phyloP scores from a whole-genome alignment of 148 eudicot genomes.

The Amaranthus cruentus region DNA sequence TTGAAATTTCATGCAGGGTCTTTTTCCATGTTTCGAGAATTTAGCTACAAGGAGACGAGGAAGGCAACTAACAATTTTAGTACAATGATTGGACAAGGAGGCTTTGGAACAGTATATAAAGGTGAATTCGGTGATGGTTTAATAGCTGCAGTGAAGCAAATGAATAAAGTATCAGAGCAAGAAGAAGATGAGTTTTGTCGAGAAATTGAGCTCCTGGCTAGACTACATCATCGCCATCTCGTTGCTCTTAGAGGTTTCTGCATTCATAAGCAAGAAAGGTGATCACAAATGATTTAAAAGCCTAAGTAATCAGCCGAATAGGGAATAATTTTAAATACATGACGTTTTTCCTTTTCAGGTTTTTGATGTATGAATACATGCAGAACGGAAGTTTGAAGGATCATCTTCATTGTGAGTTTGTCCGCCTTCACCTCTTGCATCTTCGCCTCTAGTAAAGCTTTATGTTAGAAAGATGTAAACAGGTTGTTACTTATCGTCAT shows the following conservation, averaged over 20 bases:
- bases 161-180: constrained; percentile 84
- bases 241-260: constrained; percentile 91
- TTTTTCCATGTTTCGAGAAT: constrained; percentile 61
- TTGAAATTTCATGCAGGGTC: constrained; percentile 46
- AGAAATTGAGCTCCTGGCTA: constrained; percentile 90
- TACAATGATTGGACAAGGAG: constrained; percentile 83
- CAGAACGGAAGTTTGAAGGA: constrained; percentile 93
- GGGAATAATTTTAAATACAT: neutral
- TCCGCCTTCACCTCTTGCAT: neutral
- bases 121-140: constrained; percentile 68
- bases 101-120: constrained; percentile 86
- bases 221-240: constrained; percentile 96
- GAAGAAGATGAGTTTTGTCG: constrained; percentile 88
- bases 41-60: constrained; percentile 75
- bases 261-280: constrained; percentile 73
- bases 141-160: constrained; percentile 74
- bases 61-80: constrained; percentile 72
- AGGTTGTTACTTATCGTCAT: neutral
- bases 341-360: constrained; percentile 42
- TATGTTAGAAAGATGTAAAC: neutral
- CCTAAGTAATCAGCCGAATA: neutral
- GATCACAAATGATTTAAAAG: neutral
- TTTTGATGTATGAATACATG: constrained; percentile 88
- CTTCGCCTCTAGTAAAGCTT: neutral
- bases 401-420: constrained; percentile 78